These are phyloP conservation scores for Syncephalis plumigaleata DNA, from an alignment of 371 early-diverging fungal species.

Conservation along the genomic window DNA sequence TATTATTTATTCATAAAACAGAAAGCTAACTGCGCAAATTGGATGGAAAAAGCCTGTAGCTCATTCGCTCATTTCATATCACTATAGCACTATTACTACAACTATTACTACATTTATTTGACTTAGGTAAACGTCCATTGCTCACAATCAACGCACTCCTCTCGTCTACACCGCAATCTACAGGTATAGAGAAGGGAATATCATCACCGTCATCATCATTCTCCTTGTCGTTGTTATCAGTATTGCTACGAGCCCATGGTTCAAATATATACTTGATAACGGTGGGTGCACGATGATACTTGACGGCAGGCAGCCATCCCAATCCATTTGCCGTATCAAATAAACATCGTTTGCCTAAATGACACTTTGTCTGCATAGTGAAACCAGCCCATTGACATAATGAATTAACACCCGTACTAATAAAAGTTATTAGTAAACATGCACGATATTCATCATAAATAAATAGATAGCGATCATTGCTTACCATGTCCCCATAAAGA, in stretches of 20 bases:
- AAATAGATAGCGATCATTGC: not conserved
- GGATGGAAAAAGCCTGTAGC: no score
- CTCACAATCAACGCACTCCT: not conserved
- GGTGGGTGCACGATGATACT: not conserved
- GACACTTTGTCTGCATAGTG: not conserved
- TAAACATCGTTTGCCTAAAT: not conserved
- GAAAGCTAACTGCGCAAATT: no score
- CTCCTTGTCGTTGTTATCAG: not conserved
- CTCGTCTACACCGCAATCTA: not conserved
- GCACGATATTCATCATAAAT: no score
- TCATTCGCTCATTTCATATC: no score
- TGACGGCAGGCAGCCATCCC: not conserved
- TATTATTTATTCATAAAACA: no score
- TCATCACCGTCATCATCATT: not conserved
- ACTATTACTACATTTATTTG: no score
- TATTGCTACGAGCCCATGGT: not conserved
- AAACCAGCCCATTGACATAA: not conserved
- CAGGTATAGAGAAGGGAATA: not conserved
- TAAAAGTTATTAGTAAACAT: not conserved
- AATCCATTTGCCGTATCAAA: not conserved
- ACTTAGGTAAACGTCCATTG: not conserved
- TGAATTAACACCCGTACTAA: not conserved
- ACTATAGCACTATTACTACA: no score
- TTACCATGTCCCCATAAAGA: slow-evolving; percentile 79
- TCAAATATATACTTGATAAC: not conserved